phyloP scores from a whole-genome alignment of 2,329 filamentous ascomycete genomes.

The Pleurostoma richardsiae region DNA sequence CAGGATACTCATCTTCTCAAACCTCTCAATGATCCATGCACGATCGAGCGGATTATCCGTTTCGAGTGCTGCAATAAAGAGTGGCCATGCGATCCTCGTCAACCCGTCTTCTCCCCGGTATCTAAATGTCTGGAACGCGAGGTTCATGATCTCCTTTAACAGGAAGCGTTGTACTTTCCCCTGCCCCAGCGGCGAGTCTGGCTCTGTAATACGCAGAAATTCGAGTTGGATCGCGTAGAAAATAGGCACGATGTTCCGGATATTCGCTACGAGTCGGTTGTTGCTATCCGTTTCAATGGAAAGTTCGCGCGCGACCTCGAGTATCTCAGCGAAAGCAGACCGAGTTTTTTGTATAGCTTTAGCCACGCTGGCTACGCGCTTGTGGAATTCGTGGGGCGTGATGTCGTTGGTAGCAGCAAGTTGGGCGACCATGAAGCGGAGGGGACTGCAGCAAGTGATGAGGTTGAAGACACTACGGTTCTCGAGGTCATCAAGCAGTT shows the following conservation, averaged over 20 bases:
- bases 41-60: constrained; percentile 24
- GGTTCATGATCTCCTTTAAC: constrained; percentile 19
- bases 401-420: constrained; percentile 16
- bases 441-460: constrained; percentile 20
- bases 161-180: background rate
- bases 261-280: constrained; percentile 24
- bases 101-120: constrained; percentile 24
- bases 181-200: background rate
- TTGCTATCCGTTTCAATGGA: constrained; percentile 16
- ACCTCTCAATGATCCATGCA: constrained; percentile 25
- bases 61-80: constrained; percentile 28
- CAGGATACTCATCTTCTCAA: background rate
- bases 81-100: constrained; percentile 23
- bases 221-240: constrained; percentile 27
- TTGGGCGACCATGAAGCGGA: constrained; percentile 24
- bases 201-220: constrained; percentile 13
- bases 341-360: constrained; percentile 14
- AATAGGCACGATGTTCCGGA: constrained; percentile 25
- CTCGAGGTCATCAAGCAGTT: constrained; percentile 27
- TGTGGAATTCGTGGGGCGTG: constrained; percentile 10
- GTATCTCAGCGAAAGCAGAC: constrained; percentile 15
- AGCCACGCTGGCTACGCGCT: constrained; percentile 12
- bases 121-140: constrained; percentile 24
- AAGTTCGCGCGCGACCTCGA: constrained; percentile 19
- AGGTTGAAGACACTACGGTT: constrained; percentile 25